Evolutionary conservation across 805 yeast genomes (phyloP).

Genomic region (Cyberlindnera misumaiensis): DNA sequence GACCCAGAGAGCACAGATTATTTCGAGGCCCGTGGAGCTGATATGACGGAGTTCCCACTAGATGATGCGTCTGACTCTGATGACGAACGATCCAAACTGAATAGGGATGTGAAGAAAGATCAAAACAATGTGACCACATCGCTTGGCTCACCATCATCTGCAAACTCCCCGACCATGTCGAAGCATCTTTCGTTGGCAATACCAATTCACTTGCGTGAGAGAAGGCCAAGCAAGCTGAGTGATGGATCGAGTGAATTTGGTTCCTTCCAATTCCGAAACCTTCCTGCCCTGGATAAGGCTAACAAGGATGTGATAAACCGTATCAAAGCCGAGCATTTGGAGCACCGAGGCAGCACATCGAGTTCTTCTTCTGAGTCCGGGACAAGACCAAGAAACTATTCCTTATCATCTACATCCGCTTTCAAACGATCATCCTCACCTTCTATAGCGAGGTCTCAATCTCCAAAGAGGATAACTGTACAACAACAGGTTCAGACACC

Average conservation of each 20-base stretch:
- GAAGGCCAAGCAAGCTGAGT: slow-evolving; percentile 65
- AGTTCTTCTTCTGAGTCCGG: slow-evolving; percentile 30
- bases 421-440: slow-evolving; percentile 45
- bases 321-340: slow-evolving; percentile 72
- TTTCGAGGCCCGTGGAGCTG: slow-evolving; percentile 88
- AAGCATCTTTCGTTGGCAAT: slow-evolving; percentile 39
- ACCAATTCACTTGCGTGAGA: slow-evolving; percentile 55
- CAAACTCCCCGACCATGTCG: slow-evolving; percentile 25
- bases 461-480: neutral
- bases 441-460: slow-evolving; percentile 13
- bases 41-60: slow-evolving; percentile 51
- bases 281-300: slow-evolving; percentile 86
- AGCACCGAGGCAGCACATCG: slow-evolving; percentile 31
- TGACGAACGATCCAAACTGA: slow-evolving; percentile 6
- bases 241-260: slow-evolving; percentile 75
- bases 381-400: slow-evolving; percentile 20
- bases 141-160: slow-evolving; percentile 26
- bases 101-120: slow-evolving; percentile 1
- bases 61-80: slow-evolving; percentile 28
- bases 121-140: slow-evolving; percentile 10
- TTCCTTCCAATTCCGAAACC: slow-evolving; percentile 80
- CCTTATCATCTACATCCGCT: slow-evolving; percentile 29
- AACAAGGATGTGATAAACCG: slow-evolving; percentile 88
- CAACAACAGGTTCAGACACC: slow-evolving; percentile 14
- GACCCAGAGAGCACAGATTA: slow-evolving; percentile 87